phyloP scores from a whole-genome alignment of 1,139 yeast genomes.

The Tardiomyces blankii region DNA sequence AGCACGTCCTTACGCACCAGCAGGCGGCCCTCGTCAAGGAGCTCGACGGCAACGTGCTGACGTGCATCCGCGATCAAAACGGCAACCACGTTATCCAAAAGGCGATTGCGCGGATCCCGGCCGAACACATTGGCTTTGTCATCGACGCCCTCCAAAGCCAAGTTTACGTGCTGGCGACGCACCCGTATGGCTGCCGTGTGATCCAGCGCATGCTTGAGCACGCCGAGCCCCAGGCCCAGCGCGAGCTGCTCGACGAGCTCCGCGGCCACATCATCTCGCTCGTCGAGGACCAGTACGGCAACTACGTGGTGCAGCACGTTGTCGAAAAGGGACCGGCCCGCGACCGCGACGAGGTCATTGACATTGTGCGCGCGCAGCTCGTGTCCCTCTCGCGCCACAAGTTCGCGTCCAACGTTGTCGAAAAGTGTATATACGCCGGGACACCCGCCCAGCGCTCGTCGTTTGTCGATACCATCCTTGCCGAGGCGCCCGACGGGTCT shows the following conservation, averaged over 20 bases:
- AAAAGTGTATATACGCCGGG: conserved; percentile 78
- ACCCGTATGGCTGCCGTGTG: conserved; percentile 96
- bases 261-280: conserved; percentile 63
- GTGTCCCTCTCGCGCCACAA: conserved; percentile 85
- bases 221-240: conserved; percentile 47
- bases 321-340: conserved; percentile 62
- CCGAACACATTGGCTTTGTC: conserved; percentile 57
- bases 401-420: conserved; percentile 96
- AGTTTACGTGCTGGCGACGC: conserved; percentile 81
- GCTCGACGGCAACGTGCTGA: conserved; percentile 55
- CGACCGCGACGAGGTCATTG: conserved; percentile 41
- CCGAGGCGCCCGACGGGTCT: conserved; percentile 26
- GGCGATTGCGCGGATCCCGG: conserved; percentile 80
- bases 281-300: conserved; percentile 94
- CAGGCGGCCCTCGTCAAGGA: conserved; percentile 65
- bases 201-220: conserved; percentile 84
- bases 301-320: conserved; percentile 93
- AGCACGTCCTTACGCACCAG: conserved; percentile 55
- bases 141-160: conserved; percentile 66
- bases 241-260: conserved; percentile 54
- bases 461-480: conserved; percentile 52
- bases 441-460: conserved; percentile 46
- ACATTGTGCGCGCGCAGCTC: conserved; percentile 44
- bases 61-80: conserved; percentile 90
- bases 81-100: conserved; percentile 98